Evolutionary conservation across 1,284 basidiomycete species (phyloP), one percentile per base, ranked within the genome.

Genomic region (Volvariella volvacea): DNA sequence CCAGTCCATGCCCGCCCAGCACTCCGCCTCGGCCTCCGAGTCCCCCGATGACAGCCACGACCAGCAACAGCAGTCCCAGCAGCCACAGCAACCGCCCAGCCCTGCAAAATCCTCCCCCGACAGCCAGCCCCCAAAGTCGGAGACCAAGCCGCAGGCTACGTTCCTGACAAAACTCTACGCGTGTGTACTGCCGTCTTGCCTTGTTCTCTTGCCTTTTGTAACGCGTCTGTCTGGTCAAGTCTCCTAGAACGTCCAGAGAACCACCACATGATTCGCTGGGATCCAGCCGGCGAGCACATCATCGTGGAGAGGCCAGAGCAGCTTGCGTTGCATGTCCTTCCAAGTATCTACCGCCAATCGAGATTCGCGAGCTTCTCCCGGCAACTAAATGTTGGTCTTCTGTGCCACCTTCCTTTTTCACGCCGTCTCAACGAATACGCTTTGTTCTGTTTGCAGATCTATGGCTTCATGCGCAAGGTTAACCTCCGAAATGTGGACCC

Each of bases 391-490:
- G 90, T 92, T 59, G 56, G 83, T 62, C 57, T 59, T 55, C 50
- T 73, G 56, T 55, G 53, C 55, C 49, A 52, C 57, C 55, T 54
- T 55, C 54, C 34, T 36, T 60, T 41, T 64, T 62, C 50, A 64
- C 62, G 51, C 59, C 48, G 55, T 54, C 47, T 47, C 25, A 45
- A 44, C 44, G 52, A 38, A 41, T 42, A 46, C 51, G 45, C 44
- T 60, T 46, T 42, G 31, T 25, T 43, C 39, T 28, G 12, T 49
- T n/a, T n/a, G n/a, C n/a, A 92, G 90, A 93, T 93, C 65, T 93
- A 93, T 69, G 91, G 90, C 52, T 93, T 91, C 72, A 92, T 92
- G 88, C 88, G 90, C 65, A 92, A 92, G 65, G 86, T 92, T 59
- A 90, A 90, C 70, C 74, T 92, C 52, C 83, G 89, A 58, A 91